Evolutionary conservation across 805 yeast species (phyloP).

Genomic region (Monosporozyma unispora): DNA sequence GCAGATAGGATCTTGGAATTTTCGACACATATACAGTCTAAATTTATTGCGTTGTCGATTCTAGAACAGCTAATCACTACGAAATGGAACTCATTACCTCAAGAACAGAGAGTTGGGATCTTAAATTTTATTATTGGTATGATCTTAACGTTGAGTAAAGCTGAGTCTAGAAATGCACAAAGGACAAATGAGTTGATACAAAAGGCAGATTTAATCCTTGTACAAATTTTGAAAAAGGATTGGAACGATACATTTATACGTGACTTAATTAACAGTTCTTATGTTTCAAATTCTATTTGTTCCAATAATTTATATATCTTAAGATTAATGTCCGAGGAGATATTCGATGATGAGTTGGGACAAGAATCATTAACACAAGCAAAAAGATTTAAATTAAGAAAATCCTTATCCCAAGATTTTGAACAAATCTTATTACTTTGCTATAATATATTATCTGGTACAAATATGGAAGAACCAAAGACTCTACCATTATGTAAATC

Average conservation of each 20-base stretch:
- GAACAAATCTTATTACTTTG: conserved; percentile 85
- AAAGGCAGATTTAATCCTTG: conserved; percentile 87
- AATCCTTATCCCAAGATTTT: conserved; percentile 78
- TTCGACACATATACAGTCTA: conserved; percentile 70
- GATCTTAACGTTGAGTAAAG: conserved; percentile 83
- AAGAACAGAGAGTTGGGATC: conserved; percentile 79
- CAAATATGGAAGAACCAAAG: conserved; percentile 46
- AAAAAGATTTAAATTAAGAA: conserved; percentile 68
- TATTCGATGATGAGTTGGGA: conserved; percentile 67
- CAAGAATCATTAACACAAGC: conserved; percentile 93
- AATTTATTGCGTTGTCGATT: conserved; percentile 82
- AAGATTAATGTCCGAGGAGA: conserved; percentile 81
- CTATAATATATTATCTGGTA: conserved; percentile 57
- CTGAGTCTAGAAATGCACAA: conserved; percentile 37
- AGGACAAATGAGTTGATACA: conserved; percentile 66
- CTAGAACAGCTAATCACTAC: conserved; percentile 80
- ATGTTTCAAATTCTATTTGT: conserved; percentile 81
- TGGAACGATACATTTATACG: conserved; percentile 96
- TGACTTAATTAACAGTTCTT: conserved; percentile 74
- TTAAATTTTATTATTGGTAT: conserved; percentile 86
- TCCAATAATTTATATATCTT: conserved; percentile 92
- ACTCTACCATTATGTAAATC: conserved; percentile 67
- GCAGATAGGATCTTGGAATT: conserved; percentile 79
- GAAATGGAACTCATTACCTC: conserved; percentile 85
- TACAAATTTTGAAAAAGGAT: conserved; percentile 88